Evolutionary conservation across 345 rosid genomes (phyloP).

Genomic region (Stellera chamaejasme): DNA sequence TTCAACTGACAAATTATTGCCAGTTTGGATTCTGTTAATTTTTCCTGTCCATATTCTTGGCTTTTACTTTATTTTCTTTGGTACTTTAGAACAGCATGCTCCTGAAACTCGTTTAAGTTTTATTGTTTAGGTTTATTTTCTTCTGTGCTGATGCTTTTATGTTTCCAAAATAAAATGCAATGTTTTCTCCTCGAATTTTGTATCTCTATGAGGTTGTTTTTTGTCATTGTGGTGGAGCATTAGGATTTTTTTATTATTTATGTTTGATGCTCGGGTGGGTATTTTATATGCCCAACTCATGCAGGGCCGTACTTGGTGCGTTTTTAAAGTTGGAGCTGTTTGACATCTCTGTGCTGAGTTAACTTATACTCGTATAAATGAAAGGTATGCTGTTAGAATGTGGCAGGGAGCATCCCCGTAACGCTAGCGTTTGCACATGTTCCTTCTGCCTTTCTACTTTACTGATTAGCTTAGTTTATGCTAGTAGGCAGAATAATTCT

Average conservation of each 20-base stretch:
- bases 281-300: slow-evolving; percentile 36
- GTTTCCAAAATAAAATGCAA: neutral
- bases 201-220: slow-evolving; percentile 4
- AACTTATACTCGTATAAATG: slow-evolving; percentile 20
- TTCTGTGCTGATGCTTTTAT: neutral
- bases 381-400: slow-evolving; percentile 41
- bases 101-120: neutral
- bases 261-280: slow-evolving; percentile 29
- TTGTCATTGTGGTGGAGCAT: slow-evolving; percentile 17
- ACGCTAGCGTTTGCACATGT: slow-evolving; percentile 3
- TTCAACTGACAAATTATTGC: slow-evolving; percentile 13
- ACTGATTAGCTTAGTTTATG: slow-evolving; percentile 12
- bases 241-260: slow-evolving; percentile 24
- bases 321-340: slow-evolving; percentile 29
- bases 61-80: neutral
- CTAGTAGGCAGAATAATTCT: slow-evolving; percentile 1
- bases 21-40: slow-evolving; percentile 7
- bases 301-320: slow-evolving; percentile 33
- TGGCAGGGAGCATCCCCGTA: slow-evolving; percentile 16
- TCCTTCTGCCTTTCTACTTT: slow-evolving; percentile 6
- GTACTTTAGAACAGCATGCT: slow-evolving; percentile 5
- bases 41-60: neutral
- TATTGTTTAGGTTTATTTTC: neutral
- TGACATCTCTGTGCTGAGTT: slow-evolving; percentile 32
- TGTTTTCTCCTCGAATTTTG: neutral